A percentile compares a stretch with the other conserved stretches of the same genome.
These are phyloP conservation scores for Chaetomium strumarium DNA, from an alignment of 2,329 filamentous ascomycete genomes.

Conservation along the genomic window DNA sequence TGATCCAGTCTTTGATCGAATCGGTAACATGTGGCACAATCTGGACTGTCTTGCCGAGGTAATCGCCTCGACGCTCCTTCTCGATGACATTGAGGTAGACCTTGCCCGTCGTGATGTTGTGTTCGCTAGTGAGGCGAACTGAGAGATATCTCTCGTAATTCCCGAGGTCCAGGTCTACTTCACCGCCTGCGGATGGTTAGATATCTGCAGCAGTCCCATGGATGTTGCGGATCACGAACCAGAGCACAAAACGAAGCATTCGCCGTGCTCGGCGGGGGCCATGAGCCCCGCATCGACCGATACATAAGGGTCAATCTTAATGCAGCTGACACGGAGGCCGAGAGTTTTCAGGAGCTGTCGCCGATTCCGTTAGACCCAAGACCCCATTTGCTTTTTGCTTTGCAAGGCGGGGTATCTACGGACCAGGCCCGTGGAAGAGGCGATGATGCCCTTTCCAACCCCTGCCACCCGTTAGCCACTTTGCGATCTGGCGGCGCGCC, in stretches of 20 bases:
- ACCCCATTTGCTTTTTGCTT: background rate
- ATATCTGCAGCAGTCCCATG: background rate
- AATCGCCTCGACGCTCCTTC: constrained; percentile 61
- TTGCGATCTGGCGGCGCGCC: background rate
- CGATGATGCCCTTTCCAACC: constrained; percentile 20
- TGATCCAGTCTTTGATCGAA: constrained; percentile 88
- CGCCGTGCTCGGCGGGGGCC: constrained; percentile 55
- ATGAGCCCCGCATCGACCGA: constrained; percentile 71
- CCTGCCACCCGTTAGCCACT: constrained; percentile 12
- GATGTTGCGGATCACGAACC: background rate
- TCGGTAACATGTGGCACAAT: constrained; percentile 90
- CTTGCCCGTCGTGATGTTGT: constrained; percentile 97
- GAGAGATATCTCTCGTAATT: constrained; percentile 45
- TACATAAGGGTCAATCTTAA: constrained; percentile 57
- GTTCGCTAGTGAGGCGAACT: constrained; percentile 67
- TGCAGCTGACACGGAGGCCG: constrained; percentile 65
- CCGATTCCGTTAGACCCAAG: constrained; percentile 6
- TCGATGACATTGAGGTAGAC: constrained; percentile 88
- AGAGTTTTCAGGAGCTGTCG: constrained; percentile 64
- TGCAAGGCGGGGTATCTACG: constrained; percentile 1
- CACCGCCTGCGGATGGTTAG: constrained; percentile 19
- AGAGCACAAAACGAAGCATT: constrained; percentile 68
- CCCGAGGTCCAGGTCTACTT: constrained; percentile 49
- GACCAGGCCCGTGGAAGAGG: constrained; percentile 18
- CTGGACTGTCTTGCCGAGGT: constrained; percentile 83